Conservation (phyloP, 2,329 filamentous ascomycete species). For the Fusarium sp. region DNA sequence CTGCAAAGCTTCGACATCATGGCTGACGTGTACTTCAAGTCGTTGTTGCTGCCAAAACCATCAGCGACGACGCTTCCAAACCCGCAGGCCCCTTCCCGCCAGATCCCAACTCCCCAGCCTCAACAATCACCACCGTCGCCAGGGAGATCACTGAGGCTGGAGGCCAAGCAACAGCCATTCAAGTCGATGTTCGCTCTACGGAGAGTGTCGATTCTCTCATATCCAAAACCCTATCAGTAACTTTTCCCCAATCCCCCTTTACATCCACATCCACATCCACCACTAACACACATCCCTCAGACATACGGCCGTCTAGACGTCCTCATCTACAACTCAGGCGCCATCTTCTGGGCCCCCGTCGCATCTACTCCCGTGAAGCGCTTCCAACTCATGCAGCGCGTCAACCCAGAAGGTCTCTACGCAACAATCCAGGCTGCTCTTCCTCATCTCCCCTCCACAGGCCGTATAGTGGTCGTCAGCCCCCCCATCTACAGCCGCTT, state of each 20-base stretch:
- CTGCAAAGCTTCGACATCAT: background rate
- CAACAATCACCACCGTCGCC: conserved; percentile 83
- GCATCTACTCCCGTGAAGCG: conserved; percentile 77
- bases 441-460: conserved; percentile 70
- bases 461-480: conserved; percentile 80
- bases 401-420: conserved; percentile 83
- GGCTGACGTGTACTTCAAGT: conserved; percentile 54
- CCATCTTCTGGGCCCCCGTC: conserved; percentile 85
- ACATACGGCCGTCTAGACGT: conserved; percentile 75
- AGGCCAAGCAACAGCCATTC: conserved; percentile 71
- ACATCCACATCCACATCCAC: too few relatives aligned
- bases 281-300: conserved; percentile 40
- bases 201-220: conserved; percentile 71
- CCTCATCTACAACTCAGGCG: conserved; percentile 84
- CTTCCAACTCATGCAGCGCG: conserved; percentile 81
- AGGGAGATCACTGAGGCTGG: conserved; percentile 76
- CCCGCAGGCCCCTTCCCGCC: conserved; percentile 72
- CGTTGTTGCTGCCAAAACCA: conserved; percentile 81
- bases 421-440: conserved; percentile 74
- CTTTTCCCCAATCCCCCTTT: background rate
- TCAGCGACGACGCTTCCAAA: conserved; percentile 70
- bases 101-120: conserved; percentile 77
- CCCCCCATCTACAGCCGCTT: conserved; percentile 89
- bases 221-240: conserved; percentile 60
- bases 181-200: conserved; percentile 76